These are phyloP conservation scores for Phytophthora macrochlamydospora DNA, from an alignment of 352 stramenopile species.

Conservation along the genomic window DNA sequence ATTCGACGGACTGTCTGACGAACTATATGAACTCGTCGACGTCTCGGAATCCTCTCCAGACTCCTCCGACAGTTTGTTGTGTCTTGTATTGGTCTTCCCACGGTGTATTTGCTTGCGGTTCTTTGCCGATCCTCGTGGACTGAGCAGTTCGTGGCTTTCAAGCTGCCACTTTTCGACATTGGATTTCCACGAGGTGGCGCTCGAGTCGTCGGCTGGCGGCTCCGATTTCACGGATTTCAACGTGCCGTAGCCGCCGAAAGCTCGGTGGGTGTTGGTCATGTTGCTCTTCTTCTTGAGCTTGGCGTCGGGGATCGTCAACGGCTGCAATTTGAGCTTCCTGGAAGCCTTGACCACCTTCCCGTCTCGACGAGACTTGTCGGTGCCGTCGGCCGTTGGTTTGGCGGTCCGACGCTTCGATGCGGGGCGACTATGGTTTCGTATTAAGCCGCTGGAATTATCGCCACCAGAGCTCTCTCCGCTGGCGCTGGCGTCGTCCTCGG, in stretches of 20 bases:
- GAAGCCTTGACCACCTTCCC: slow-evolving; percentile 3
- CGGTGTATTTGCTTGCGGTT: slow-evolving; percentile 32
- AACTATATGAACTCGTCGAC: slow-evolving; percentile 43
- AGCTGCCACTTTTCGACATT: slow-evolving; percentile 51
- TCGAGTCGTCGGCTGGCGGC: slow-evolving; percentile 7
- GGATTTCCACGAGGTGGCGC: slow-evolving; percentile 43
- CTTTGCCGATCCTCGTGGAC: slow-evolving; percentile 37
- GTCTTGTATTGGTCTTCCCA: slow-evolving; percentile 9
- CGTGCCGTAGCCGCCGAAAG: slow-evolving; percentile 28
- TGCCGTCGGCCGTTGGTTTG: slow-evolving; percentile 10
- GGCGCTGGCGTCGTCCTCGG: slow-evolving; percentile 38
- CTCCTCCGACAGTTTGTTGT: slow-evolving; percentile 25
- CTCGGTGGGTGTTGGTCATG: slow-evolving; percentile 21
- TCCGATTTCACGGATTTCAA: slow-evolving; percentile 24
- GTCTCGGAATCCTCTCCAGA: slow-evolving; percentile 52
- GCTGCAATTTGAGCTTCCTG: slow-evolving; percentile 27
- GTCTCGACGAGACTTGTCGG: slow-evolving; percentile 17
- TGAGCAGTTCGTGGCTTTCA: slow-evolving; percentile 34
- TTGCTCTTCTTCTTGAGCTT: slow-evolving; percentile 25
- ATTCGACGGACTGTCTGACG: slow-evolving; percentile 23
- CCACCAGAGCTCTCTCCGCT: slow-evolving; percentile 23
- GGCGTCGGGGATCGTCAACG: slow-evolving; percentile 12
- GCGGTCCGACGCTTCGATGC: slow-evolving; percentile 16
- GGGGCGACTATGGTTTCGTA: slow-evolving; percentile 28
- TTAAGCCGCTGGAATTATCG: slow-evolving; percentile 30